Conservation (phyloP, 2,329 filamentous ascomycete genomes). For the Fusarium burgessii region DNA sequence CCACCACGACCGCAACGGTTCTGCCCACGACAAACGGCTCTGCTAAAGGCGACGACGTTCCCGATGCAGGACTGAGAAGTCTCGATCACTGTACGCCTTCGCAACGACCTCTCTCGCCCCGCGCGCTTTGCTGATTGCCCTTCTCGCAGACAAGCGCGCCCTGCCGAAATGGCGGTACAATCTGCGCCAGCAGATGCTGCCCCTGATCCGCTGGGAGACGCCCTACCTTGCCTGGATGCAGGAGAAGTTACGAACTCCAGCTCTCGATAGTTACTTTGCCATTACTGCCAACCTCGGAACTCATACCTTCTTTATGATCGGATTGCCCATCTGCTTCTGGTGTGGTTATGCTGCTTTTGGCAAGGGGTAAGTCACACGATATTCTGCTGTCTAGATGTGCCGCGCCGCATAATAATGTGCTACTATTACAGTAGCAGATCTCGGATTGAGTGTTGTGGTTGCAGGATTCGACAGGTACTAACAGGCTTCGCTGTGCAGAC, state of each 20-base stretch:
- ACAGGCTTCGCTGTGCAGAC: conserved; percentile 54
- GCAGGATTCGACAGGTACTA: conserved; percentile 22
- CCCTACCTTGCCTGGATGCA: conserved; percentile 92
- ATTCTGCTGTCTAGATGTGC: conserved; percentile 9
- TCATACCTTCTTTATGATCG: conserved; percentile 98
- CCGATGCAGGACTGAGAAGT: conserved; percentile 82
- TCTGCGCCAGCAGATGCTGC: conserved; percentile 83
- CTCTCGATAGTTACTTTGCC: conserved; percentile 95
- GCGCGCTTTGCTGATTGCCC: conserved; percentile 23
- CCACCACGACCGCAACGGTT: conserved; percentile 28
- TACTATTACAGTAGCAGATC: neutral
- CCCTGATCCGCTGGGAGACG: conserved; percentile 93
- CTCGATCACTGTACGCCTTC: conserved; percentile 76
- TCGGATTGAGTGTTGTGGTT: neutral
- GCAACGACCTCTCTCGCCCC: neutral
- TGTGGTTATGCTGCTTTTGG: conserved; percentile 88
- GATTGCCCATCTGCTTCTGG: conserved; percentile 96
- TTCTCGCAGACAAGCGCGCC: conserved; percentile 76
- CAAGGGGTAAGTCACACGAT: conserved; percentile 75
- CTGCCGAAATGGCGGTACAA: conserved; percentile 91
- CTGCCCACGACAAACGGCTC: conserved; percentile 19
- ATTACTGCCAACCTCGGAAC: conserved; percentile 96
- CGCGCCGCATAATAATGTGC: conserved; percentile 18
- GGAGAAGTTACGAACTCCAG: conserved; percentile 80
- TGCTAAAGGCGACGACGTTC: conserved; percentile 45